Base-by-base conservation (phyloP, 371 early-diverging fungal genomes). In the Apophysomyces variabilis region DNA sequence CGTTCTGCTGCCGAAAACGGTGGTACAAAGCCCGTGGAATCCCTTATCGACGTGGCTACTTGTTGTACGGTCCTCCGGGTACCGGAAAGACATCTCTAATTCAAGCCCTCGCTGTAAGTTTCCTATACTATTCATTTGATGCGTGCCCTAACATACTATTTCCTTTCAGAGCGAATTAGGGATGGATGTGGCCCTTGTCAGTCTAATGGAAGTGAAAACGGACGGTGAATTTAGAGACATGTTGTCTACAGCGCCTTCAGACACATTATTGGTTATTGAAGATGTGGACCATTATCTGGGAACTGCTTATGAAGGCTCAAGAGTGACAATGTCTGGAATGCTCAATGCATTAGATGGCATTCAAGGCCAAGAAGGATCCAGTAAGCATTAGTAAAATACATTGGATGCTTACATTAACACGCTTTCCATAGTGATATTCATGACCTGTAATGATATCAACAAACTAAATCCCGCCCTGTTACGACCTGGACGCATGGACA, bases 271-370 rank as follows among this genome's bases (percentile, higher is more conserved):
- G 38, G 65, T 83, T 47, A 82, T 73, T 56, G 87, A 87, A 58
- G 84, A 87, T 43, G 75, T 83, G 32, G 83, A 78, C 57, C 81
- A 85, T 66, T 68, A 82, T 72, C 43, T 61, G 9, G 46, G 13
- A 26, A 26, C 35, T 41, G 47, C 1, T 45, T 58, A 12, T 60
- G 64, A 12, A 69, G 70, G 7, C 66, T 64, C 16, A 47, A 35
- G 0, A 54, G 44, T 60, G 86, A 96, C 98, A 0, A 93, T 97
- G 76, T 84, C 90, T 54, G 97, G 97, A 2, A 85, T 98, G 13
- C 85, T 98, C 38, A 97, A 97, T 75, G 97, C 96, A 0, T 79
- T 98, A 41, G 99, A 98, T 75, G 99, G 99, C 18, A 95, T 97
- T 38, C 89, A 90, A 5, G 90, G 94, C 16, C 87, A 93, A 62